Evolutionary conservation across 2,329 filamentous ascomycete genomes (phyloP), one percentile per base, ranked within the genome.

Genomic region (Neocucurbitaria cava): DNA sequence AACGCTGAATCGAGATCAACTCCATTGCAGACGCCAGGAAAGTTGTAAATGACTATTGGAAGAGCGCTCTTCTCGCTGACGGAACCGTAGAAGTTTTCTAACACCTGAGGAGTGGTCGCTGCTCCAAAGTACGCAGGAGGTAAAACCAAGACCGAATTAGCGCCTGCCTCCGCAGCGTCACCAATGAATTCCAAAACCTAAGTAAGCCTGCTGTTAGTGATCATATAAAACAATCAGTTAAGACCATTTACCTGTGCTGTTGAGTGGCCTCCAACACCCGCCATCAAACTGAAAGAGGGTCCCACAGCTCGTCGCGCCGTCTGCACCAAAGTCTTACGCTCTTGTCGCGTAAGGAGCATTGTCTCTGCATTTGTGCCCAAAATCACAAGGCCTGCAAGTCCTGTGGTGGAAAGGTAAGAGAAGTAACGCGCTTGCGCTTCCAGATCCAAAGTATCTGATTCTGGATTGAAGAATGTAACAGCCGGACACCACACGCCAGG

Each of bases 21-120:
- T 5, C 88, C 87, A 24, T 86, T 82, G 21, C 82, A 85, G 5
- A 88, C 87, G 5, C 80, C 85, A 5, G 87, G 88, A 77, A 87
- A 90, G 74, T 90, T 90, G 78, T 90, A 90, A 56, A 90, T 85
- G 42, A 90, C 72, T n/a, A 90, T 77, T 0, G 87, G 87, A 2
- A 90, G 69, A 0, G 84, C 81, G 21, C 82, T 85, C 1, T 79
- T 79, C 44, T 80, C 78, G 3, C 87, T 87, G 7, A 88, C 69
- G 30, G 76, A 65, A 44, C 67, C 66, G 61, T 73, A 79, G 59
- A 79, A 79, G 50, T 61, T 66, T 58, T 74, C 67, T n/a, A 79
- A 62, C n/a, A 79, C 77, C 17, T 58, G 55, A 24, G 67, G 56
- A 3, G 76, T 78, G 5, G 76, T 78, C 7, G 73, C 73, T 43